These are phyloP conservation scores for Sisymbrium altissimum DNA, from an alignment of 345 rosid species.

Conservation along the genomic window DNA sequence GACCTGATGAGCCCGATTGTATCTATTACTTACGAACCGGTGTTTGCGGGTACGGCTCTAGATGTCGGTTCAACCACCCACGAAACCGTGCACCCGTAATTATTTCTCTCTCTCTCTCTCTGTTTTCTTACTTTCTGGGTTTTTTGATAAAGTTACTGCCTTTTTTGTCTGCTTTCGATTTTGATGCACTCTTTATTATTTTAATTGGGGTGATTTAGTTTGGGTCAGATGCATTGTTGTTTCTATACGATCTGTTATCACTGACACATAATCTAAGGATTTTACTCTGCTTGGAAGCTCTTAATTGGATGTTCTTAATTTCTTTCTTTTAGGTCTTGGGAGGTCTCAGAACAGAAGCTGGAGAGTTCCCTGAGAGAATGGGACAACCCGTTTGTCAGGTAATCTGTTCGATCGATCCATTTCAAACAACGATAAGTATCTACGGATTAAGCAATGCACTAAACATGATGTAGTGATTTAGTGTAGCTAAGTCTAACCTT, in stretches of 20 bases:
- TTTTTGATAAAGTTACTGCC: constrained; percentile 36
- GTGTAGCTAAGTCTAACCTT: neutral
- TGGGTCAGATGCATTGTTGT: constrained; percentile 7
- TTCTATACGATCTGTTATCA: constrained; percentile 7
- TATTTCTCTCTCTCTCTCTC: constrained; percentile 17
- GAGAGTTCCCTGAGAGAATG: constrained; percentile 66
- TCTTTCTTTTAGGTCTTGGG: constrained; percentile 50
- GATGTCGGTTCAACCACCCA: constrained; percentile 98
- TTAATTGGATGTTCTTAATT: constrained; percentile 22
- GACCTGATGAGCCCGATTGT: constrained; percentile 78
- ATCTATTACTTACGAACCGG: constrained; percentile 77
- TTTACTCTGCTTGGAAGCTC: neutral
- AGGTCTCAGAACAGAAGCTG: constrained; percentile 51
- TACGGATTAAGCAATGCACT: too few relatives aligned
- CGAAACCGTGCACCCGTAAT: constrained; percentile 70
- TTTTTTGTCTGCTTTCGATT: constrained; percentile 12
- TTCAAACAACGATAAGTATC: too few relatives aligned
- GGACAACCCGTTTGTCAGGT: constrained; percentile 93
- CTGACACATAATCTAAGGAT: neutral
- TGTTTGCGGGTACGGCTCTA: constrained; percentile 68
- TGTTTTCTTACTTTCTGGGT: constrained; percentile 6
- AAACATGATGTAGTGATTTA: neutral
- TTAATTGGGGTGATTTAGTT: neutral
- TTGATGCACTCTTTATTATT: neutral
- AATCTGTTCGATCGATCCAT: neutral